Conservation (phyloP, 2,329 filamentous ascomycete genomes). For the Neodidymelliopsis sp. region DNA sequence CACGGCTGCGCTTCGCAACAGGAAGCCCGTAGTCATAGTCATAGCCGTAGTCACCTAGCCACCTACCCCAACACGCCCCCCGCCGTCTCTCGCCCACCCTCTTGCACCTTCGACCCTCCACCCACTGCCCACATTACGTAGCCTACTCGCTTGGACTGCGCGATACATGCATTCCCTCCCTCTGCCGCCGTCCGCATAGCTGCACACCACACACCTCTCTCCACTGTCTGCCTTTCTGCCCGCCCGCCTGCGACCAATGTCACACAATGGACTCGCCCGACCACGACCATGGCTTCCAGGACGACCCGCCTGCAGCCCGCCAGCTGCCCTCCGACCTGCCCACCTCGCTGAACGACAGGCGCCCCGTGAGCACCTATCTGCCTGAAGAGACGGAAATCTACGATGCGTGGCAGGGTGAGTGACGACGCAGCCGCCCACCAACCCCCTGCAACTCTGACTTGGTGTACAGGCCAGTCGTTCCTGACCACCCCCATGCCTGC, state of each 20-base stretch:
- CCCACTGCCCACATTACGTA: neutral
- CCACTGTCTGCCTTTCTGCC: too few species aligned
- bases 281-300: slow-evolving; percentile 46
- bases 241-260: slow-evolving; percentile 34
- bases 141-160: neutral
- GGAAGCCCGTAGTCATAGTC: neutral
- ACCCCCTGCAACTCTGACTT: neutral
- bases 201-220: neutral
- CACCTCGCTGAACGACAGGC: slow-evolving; percentile 88
- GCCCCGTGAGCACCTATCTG: slow-evolving; percentile 67
- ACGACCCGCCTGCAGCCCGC: slow-evolving; percentile 47
- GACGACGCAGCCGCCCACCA: slow-evolving; percentile 27
- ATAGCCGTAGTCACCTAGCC: too few species aligned
- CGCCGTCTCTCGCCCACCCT: too few species aligned
- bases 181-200: slow-evolving; percentile 8
- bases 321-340: slow-evolving; percentile 84
- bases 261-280: slow-evolving; percentile 46
- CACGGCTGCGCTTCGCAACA: neutral
- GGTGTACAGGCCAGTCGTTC: slow-evolving; percentile 82
- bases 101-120: neutral
- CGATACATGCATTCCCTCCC: slow-evolving; percentile 13
- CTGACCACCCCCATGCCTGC: slow-evolving; percentile 85
- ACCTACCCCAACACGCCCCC: too few species aligned
- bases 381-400: slow-evolving; percentile 93
- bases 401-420: slow-evolving; percentile 94